A percentile compares a stretch with the other conserved stretches of the same genome.
Conservation (phyloP, 257 asterid species). For the Fraxinus excelsior region DNA sequence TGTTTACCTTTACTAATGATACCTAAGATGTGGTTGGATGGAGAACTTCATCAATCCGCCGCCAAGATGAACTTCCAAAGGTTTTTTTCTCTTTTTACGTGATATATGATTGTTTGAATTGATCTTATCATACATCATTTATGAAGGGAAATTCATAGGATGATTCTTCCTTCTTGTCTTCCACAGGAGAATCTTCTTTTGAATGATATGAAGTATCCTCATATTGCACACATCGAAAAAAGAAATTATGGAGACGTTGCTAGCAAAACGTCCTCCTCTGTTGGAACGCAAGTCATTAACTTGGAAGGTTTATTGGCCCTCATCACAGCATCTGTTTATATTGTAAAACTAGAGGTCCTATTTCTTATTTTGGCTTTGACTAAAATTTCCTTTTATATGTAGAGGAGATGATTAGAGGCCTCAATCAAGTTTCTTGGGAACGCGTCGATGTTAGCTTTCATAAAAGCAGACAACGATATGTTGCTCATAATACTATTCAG, state of each 20-base stretch:
- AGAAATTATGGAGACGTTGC: slow-evolving; percentile 39
- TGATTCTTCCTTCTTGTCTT: slow-evolving; percentile 27
- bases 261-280: slow-evolving; percentile 39
- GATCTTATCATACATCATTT: slow-evolving; percentile 3
- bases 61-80: slow-evolving; percentile 81
- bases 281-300: slow-evolving; percentile 61
- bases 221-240: slow-evolving; percentile 70
- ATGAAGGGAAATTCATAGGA: slow-evolving; percentile 19
- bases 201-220: slow-evolving; percentile 77
- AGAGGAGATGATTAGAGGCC: slow-evolving; percentile 96
- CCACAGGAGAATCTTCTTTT: slow-evolving; percentile 59
- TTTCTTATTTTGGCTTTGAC: slow-evolving; percentile 24
- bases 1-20: slow-evolving; percentile 47
- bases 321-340: background rate
- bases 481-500: slow-evolving; percentile 87
- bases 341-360: background rate
- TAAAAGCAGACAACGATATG: slow-evolving; percentile 76
- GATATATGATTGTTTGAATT: slow-evolving; percentile 2
- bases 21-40: slow-evolving; percentile 88
- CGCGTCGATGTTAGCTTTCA: slow-evolving; percentile 91
- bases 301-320: slow-evolving; percentile 64
- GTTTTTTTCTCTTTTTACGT: slow-evolving; percentile 29
- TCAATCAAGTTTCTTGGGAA: slow-evolving; percentile 84
- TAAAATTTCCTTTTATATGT: slow-evolving; percentile 19
- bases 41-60: slow-evolving; percentile 96